A percentile compares a stretch with the other conserved stretches of the same genome.
Evolutionary conservation across 306 rosid species (phyloP).

Genomic region (Rubus parviflorus): DNA sequence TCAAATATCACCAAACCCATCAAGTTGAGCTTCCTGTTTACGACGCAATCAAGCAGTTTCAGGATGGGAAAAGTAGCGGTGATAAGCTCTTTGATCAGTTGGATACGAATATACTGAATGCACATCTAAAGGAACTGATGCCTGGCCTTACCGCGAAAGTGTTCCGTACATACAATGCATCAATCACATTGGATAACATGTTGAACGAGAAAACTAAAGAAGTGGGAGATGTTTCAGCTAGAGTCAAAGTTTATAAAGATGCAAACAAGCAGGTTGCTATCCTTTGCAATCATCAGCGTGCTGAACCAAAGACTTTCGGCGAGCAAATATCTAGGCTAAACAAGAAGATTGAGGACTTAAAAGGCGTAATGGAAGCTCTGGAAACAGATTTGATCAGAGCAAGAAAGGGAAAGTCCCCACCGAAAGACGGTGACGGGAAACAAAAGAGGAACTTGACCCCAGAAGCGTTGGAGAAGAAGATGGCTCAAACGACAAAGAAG

Average conservation of each 20-base stretch:
- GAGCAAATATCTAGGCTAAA: conserved; percentile 73
- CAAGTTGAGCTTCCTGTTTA: conserved; percentile 91
- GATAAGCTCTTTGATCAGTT: conserved; percentile 80
- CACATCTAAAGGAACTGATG: conserved; percentile 91
- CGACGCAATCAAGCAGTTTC: conserved; percentile 84
- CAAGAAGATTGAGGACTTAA: conserved; percentile 67
- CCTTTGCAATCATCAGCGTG: conserved; percentile 95
- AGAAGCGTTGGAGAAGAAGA: conserved; percentile 77
- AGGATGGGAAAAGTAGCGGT: conserved; percentile 55
- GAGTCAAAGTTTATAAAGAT: conserved; percentile 61
- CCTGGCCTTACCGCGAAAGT: conserved; percentile 96
- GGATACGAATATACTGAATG: conserved; percentile 83
- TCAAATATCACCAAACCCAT: conserved; percentile 80
- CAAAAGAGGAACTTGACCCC: conserved; percentile 65
- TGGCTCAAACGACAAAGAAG: conserved; percentile 63
- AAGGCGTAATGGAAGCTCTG: conserved; percentile 76
- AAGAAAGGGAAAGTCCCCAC: conserved; percentile 74
- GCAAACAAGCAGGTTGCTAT: conserved; percentile 99
- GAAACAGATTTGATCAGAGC: conserved; percentile 80
- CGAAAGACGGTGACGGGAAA: conserved; percentile 70
- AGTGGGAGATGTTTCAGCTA: conserved; percentile 72
- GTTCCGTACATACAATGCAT: conserved; percentile 92
- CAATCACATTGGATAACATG: conserved; percentile 88
- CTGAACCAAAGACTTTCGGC: conserved; percentile 71
- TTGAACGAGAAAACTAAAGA: conserved; percentile 61